Conservation (phyloP, 2,329 filamentous ascomycete genomes). For the Xylaria sp. region DNA sequence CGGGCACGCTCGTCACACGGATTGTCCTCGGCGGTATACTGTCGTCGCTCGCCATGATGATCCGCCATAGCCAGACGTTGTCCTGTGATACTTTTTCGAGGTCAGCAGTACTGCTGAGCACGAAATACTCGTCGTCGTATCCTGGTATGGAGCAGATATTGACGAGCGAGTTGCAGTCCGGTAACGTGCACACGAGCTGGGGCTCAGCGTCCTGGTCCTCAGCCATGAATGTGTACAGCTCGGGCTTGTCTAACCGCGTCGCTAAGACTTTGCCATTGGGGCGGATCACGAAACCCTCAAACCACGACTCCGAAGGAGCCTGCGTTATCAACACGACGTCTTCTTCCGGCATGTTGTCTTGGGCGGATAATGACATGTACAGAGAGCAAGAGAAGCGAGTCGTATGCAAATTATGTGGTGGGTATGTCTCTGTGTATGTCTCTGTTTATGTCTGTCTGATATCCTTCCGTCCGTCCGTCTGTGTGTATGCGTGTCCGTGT, state of each 20-base stretch:
- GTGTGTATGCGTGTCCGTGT: neutral
- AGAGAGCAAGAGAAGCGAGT: neutral
- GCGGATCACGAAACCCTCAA: constrained; percentile 47
- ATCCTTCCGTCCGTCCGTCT: too few species aligned
- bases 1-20: constrained; percentile 41
- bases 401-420: neutral
- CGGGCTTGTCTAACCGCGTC: constrained; percentile 48
- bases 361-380: neutral
- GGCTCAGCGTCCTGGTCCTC: constrained; percentile 45
- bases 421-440: too few species aligned
- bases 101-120: constrained; percentile 45
- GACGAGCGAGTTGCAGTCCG: constrained; percentile 45
- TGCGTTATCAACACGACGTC: constrained; percentile 49
- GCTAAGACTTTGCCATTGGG: constrained; percentile 49
- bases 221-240: constrained; percentile 47
- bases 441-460: neutral
- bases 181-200: constrained; percentile 44
- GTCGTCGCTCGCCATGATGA: constrained; percentile 47
- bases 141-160: constrained; percentile 45
- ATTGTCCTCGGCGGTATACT: constrained; percentile 40
- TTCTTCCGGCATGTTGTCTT: constrained; percentile 44
- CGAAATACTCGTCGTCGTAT: constrained; percentile 45
- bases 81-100: constrained; percentile 48
- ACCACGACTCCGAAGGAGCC: constrained; percentile 49
- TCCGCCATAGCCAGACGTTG: constrained; percentile 45